Evolutionary conservation across 371 early-diverging fungal species (phyloP), one percentile per base, ranked within the genome.

Genomic region (Mortierella sp.): DNA sequence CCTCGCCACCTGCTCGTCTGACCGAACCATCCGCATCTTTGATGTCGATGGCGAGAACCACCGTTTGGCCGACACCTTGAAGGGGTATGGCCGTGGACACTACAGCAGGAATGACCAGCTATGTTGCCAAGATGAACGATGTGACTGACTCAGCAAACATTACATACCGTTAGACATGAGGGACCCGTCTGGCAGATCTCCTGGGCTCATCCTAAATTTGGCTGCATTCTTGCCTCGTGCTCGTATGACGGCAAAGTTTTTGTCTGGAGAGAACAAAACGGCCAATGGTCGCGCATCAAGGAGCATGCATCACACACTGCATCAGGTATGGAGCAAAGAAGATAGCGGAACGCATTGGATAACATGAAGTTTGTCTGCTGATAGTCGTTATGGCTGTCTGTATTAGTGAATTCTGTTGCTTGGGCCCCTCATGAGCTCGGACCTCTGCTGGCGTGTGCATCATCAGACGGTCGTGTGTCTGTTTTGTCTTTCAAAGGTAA

Each of bases 141-240:
- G 12, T 23, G 5, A 48, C 21, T 31, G 12, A 43, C 7, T 9
- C 12, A 17, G 11, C 42, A n/a, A n/a, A n/a, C n/a, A n/a, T 17
- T 17, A 17, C 2, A 42, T 15, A 21, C 17, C 39, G 31, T 6
- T 68, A 94, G 96, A 19, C 98, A 99, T 76, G 92, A 94, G 54
- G 98, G 98, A 14, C 99, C 99, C 5, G 98, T 99, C n/a, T 99
- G 99, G 99, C 97, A 97, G 81, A 95, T 99, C n/a, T 85, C 96
- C 14, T 99, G 99, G 99, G 97, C 97, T 6, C 99, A 99, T 78
- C 99, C 99, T 39, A 96, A 97, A 81, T 98, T 93, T 79, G 98
- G 98, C 50, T 92, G 87, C 64, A 90, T 98, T 50, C 84, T 99
- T 44, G 99, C 98, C 12, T 96, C 97, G 15, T 97, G 97, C 82